phyloP scores from a whole-genome alignment of 164 flowering plant species.

The Dillenia suffruticosa region DNA sequence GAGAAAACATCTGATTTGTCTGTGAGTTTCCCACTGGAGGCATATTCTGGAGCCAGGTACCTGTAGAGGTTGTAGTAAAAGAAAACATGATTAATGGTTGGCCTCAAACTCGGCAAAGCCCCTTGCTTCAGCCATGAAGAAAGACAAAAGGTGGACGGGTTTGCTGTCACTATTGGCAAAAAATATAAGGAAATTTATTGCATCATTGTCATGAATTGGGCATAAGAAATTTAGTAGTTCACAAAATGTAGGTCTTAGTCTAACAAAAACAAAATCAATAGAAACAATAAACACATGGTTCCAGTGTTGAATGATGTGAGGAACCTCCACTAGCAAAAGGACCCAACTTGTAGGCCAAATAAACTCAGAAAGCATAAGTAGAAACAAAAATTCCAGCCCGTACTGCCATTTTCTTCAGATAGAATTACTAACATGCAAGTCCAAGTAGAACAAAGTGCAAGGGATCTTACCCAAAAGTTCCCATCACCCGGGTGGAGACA shows the following conservation, averaged over 20 bases:
- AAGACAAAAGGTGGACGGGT: too few relatives aligned
- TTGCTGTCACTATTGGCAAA: too few relatives aligned
- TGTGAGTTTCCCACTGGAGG: conserved; percentile 82
- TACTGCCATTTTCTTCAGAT: not conserved
- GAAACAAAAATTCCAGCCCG: not conserved
- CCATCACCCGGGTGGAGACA: conserved; percentile 97
- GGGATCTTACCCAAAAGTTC: conserved; percentile 81
- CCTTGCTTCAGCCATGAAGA: too few relatives aligned
- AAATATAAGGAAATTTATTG: too few relatives aligned
- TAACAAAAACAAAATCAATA: too few relatives aligned
- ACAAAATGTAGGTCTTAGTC: too few relatives aligned
- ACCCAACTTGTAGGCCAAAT: not conserved
- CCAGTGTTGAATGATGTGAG: too few relatives aligned
- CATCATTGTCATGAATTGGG: too few relatives aligned
- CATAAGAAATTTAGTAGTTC: too few relatives aligned
- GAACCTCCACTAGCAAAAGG: not conserved
- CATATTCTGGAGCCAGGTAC: conserved; percentile 96
- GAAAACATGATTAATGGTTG: too few relatives aligned
- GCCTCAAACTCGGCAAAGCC: too few relatives aligned
- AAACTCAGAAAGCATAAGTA: not conserved
- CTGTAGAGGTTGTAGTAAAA: conserved; percentile 26
- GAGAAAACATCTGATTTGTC: conserved; percentile 95
- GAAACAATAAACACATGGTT: too few relatives aligned
- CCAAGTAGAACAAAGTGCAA: not conserved
- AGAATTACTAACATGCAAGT: not conserved